Percentiles rank a stretch among this genome's conserved stretches.
phyloP scores from a whole-genome alignment of 129 eudicot species.

The Calendula officinalis region DNA sequence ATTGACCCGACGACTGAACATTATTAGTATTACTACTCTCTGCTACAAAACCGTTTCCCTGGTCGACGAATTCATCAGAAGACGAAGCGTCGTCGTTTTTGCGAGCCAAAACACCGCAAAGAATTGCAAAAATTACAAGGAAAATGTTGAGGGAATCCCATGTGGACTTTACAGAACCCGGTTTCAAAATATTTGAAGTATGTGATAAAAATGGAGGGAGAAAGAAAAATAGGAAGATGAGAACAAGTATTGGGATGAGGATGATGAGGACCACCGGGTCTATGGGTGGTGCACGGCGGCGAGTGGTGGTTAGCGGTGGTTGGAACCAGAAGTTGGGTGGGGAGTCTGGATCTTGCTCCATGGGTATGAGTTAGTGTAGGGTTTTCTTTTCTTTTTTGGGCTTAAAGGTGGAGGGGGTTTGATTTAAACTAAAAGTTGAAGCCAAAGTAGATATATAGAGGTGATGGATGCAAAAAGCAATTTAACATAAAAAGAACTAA shows the following conservation, averaged over 20 bases:
- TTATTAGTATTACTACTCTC: neutral
- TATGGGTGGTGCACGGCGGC: slow-evolving; percentile 45
- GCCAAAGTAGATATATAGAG: slow-evolving; percentile 17
- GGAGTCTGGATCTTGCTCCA: slow-evolving; percentile 62
- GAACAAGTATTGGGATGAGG: slow-evolving; percentile 43
- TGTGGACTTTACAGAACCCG: slow-evolving; percentile 50
- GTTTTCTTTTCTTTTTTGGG: slow-evolving; percentile 1
- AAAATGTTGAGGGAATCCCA: slow-evolving; percentile 71
- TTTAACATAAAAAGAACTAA: neutral
- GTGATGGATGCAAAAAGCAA: neutral
- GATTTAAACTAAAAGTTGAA: slow-evolving; percentile 14
- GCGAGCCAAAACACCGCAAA: slow-evolving; percentile 73
- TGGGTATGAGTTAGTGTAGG: slow-evolving; percentile 21
- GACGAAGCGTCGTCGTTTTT: slow-evolving; percentile 48
- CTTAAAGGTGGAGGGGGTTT: neutral
- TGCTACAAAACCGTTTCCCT: slow-evolving; percentile 12
- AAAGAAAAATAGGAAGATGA: slow-evolving; percentile 42
- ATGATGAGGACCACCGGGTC: slow-evolving; percentile 66
- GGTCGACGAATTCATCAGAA: neutral
- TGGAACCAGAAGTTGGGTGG: slow-evolving; percentile 50
- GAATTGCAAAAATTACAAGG: slow-evolving; percentile 59
- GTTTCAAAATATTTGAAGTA: slow-evolving; percentile 44
- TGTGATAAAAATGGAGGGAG: slow-evolving; percentile 56
- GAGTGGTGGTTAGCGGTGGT: slow-evolving; percentile 30
- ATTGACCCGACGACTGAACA: slow-evolving; percentile 25